Evolutionary conservation across 228 moss, liverwort and hornwort genomes (phyloP), one percentile per base, ranked within the genome.

Genomic region (Sphagnum magellanicum): DNA sequence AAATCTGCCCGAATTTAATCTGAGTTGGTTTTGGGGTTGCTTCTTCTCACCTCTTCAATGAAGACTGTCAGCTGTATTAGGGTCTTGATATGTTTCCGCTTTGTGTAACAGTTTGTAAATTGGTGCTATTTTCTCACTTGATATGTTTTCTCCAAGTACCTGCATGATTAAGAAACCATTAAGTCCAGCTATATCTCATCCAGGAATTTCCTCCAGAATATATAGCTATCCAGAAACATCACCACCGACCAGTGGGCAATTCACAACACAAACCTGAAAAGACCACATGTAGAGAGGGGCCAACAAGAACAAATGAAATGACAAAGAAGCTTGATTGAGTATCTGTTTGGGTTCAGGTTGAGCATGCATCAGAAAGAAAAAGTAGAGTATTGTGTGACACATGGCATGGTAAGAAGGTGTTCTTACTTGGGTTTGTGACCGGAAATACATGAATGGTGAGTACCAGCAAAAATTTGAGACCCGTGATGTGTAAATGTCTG

Each of bases 401-500:
- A 32, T 32, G 32, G 32, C 32, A 32, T 32, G 32, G 32, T 3
- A 32, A 32, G 32, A 32, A 32, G 32, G 32, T 32, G 32, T 32
- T 32, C 32, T 60, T 86, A 93, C 93, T 91, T 93, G 93, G 61
- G 89, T 87, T 51, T 93, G 93, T 66, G 93, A 93, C 71, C 87
- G 83, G 61, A 93, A 93, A 74, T 93, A 91, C 93, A 93, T 93
- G 67, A 91, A 93, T 50, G 93, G 93, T 57, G 93, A 91, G 81
- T 93, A 91, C 60, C 81, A 81, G 52, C 91, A 71, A 67, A 93
- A 93, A 67, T 93, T 93, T 68, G 93, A 93, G 70, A 93, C 91
- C 72, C 93, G 87, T 46, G 91, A 93, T 10, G 93, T 93, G 67
- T 91, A 93, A 70, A 93, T 93, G 53, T 93, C 93, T 59, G 93